phyloP scores from a whole-genome alignment of 257 asterid genomes.

The Fraxinus anomala region DNA sequence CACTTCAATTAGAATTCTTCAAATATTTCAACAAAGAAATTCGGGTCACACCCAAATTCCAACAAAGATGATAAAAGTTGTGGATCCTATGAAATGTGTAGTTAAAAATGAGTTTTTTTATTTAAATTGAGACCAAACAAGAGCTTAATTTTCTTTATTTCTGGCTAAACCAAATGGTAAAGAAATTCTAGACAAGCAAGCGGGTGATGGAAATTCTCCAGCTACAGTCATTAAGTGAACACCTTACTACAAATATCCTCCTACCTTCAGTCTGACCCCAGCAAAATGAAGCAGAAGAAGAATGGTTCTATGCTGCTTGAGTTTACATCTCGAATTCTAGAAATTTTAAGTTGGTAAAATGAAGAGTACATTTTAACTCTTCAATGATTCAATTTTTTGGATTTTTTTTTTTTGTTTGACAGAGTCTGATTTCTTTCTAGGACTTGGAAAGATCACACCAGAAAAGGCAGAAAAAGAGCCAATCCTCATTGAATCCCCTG shows the following conservation, averaged over 20 bases:
- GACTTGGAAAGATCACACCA: constrained; percentile 50
- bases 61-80: too few relatives aligned
- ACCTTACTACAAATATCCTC: constrained; percentile 5
- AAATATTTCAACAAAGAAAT: too few relatives aligned
- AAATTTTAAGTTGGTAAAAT: constrained; percentile 8
- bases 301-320: constrained; percentile 11
- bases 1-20: too few relatives aligned
- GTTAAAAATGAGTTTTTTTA: too few relatives aligned
- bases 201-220: constrained; percentile 40
- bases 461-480: constrained; percentile 49
- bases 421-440: constrained; percentile 60
- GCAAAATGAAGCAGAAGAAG: constrained; percentile 19
- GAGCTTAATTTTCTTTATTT: too few relatives aligned
- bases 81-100: too few relatives aligned
- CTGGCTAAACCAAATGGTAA: constrained; percentile 50
- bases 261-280: constrained; percentile 12
- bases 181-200: constrained; percentile 44
- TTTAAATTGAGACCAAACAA: too few relatives aligned
- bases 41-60: too few relatives aligned
- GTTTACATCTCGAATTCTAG: constrained; percentile 17
- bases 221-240: constrained; percentile 54
- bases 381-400: constrained; percentile 19
- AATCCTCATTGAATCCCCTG: constrained; percentile 37
- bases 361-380: background rate
- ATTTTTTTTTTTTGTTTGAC: constrained; percentile 37